phyloP scores from a whole-genome alignment of 345 rosid genomes.

The Pistacia integerrima region DNA sequence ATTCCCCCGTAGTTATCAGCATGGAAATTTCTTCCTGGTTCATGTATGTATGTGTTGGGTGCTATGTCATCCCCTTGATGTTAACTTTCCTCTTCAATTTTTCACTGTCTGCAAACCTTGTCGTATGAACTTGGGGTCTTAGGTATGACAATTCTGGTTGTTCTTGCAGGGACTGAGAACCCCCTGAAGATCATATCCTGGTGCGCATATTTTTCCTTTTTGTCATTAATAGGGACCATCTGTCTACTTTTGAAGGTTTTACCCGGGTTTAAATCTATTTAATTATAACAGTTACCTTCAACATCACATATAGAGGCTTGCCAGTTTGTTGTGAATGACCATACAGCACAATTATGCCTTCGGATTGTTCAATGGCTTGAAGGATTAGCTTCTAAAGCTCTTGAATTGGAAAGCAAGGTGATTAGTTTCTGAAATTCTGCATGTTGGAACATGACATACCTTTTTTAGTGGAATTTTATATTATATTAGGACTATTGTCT shows the following conservation, averaged over 20 bases:
- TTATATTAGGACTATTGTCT: not conserved
- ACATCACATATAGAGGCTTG: constrained; percentile 96
- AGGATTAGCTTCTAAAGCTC: constrained; percentile 92
- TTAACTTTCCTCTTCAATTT: not conserved
- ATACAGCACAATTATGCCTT: constrained; percentile 89
- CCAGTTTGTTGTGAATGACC: constrained; percentile 83
- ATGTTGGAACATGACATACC: constrained; percentile 5
- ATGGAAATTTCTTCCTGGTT: not conserved
- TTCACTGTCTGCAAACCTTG: constrained; percentile 6
- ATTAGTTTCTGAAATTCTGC: constrained; percentile 19
- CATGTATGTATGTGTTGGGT: not conserved
- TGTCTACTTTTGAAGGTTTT: too few relatives aligned
- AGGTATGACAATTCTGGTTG: constrained; percentile 24
- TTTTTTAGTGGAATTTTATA: not conserved
- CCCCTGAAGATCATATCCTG: constrained; percentile 62
- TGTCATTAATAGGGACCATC: too few relatives aligned
- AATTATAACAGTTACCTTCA: too few relatives aligned
- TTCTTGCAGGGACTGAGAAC: constrained; percentile 77
- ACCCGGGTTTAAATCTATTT: too few relatives aligned
- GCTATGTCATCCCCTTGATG: not conserved
- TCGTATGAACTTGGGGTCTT: constrained; percentile 17
- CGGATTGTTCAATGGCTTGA: constrained; percentile 96
- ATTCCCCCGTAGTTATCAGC: not conserved
- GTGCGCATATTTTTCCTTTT: constrained; percentile 38
- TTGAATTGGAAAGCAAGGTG: constrained; percentile 94